Base-by-base conservation (phyloP, 116 monocot species). In the Papilionanthe hybrid region DNA sequence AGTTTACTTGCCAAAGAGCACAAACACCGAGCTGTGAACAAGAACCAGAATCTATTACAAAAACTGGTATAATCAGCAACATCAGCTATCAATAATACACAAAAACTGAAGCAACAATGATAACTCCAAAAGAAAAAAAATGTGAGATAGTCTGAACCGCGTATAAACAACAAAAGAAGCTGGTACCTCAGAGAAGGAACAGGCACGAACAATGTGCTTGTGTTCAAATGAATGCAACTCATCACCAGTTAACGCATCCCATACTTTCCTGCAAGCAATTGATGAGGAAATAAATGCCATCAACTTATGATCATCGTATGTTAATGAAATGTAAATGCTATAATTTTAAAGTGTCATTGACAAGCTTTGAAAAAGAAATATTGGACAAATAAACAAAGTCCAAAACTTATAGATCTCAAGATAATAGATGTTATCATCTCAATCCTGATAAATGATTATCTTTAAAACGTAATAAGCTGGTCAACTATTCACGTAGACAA, bases 221-320 rank as follows among this genome's bases (percentile, higher is more conserved):
- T 96, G 96, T 78, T 96, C 96, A 84, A 96, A 96, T 13, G 92
- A 92, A 80, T 96, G 96, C n/a, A 92, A 72, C 79, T 86, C 90
- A 45, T 93, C 90, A 28, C 96, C 96, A 58, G 85, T 87, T 80
- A 93, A 82, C 6, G 96, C 96, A 88, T 96, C 92, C 96, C 96
- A 96, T 81, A 96, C 83, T 91, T 94, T 96, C 72, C 96, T 96
- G 87, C 48, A 89, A 80, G 78, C 28, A 48, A 44, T 42, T 32
- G 9, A 72, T 76, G 65, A 27, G 15, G n/a, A 85, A 48, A 76
- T 30, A 60, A 72, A 42, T 78, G 53, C 79, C 79, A 83, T 41
- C 5, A 80, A 15, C 23, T 12, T 71, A 29, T 37, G 12, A 71
- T 71, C 17, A 37, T 71, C 19, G 15, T 28, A 71, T 41, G 37